Evolutionary conservation across 768 basidiomycete genomes (phyloP).

Genomic region (Tylopilus rubrobrunneus): DNA sequence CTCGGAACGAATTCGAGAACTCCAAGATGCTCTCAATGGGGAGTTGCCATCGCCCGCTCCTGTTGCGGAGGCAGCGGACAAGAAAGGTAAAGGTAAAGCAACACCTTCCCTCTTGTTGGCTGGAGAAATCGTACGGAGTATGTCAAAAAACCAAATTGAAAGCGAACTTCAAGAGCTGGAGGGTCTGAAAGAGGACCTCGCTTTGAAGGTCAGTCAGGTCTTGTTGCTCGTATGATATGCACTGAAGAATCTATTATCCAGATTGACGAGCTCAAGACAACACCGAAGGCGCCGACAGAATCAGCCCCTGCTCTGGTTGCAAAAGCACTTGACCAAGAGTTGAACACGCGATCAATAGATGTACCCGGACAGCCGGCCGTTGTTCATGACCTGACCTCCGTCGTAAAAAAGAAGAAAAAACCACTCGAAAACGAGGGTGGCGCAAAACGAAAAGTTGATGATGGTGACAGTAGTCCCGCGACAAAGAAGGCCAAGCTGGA

Average conservation of each 20-base stretch:
- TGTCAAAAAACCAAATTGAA: slow-evolving; percentile 73
- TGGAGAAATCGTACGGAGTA: slow-evolving; percentile 56
- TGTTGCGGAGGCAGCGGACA: slow-evolving; percentile 31
- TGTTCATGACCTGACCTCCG: slow-evolving; percentile 80
- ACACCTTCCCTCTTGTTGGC: slow-evolving; percentile 35
- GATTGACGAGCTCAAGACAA: slow-evolving; percentile 89
- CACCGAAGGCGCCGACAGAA: slow-evolving; percentile 57
- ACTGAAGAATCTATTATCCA: slow-evolving; percentile 27
- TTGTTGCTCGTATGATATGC: background rate
- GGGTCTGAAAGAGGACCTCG: slow-evolving; percentile 75
- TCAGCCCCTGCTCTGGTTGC: slow-evolving; percentile 72
- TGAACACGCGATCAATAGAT: slow-evolving; percentile 44
- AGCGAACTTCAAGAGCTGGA: slow-evolving; percentile 75
- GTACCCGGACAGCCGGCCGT: slow-evolving; percentile 34
- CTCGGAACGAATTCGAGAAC: slow-evolving; percentile 59
- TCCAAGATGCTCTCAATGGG: slow-evolving; percentile 44
- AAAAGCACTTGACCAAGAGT: slow-evolving; percentile 65
- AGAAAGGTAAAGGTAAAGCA: slow-evolving; percentile 73
- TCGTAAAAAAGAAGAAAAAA: slow-evolving; percentile 84
- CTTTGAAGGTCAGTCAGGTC: slow-evolving; percentile 59
- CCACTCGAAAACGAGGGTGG: slow-evolving; percentile 35
- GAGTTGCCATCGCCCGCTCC: slow-evolving; percentile 31
- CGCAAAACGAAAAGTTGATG: slow-evolving; percentile 71
- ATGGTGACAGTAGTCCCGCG: slow-evolving; percentile 41
- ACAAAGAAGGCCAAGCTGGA: slow-evolving; percentile 67